phyloP scores from a whole-genome alignment of 169 alveolate genomes.

The Babesia ovata region DNA sequence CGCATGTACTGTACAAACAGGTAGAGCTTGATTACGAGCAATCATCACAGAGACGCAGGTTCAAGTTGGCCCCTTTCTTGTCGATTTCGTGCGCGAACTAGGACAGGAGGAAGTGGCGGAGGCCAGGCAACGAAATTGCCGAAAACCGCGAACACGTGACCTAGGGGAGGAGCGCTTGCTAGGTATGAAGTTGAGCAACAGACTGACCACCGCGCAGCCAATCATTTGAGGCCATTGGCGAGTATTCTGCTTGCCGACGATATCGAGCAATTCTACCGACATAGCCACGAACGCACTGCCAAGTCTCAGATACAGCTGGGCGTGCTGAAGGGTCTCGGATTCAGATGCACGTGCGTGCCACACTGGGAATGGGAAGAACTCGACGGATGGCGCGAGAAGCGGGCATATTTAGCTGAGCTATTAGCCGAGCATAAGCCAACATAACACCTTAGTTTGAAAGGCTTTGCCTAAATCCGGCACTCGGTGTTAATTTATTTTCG shows the following conservation, averaged over 20 bases:
- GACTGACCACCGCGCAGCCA: not conserved
- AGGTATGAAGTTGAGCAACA: not conserved
- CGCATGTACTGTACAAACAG: conserved; percentile 30
- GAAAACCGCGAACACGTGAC: conserved; percentile 7
- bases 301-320: conserved; percentile 11
- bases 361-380: conserved; percentile 35
- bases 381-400: conserved; percentile 12
- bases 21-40: not conserved
- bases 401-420: not conserved
- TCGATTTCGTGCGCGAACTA: conserved; percentile 32
- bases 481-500: too few species aligned
- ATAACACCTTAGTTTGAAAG: not conserved
- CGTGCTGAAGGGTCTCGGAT: conserved; percentile 15
- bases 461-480: not conserved
- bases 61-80: conserved; percentile 37
- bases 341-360: conserved; percentile 7
- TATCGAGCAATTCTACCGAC: conserved; percentile 9
- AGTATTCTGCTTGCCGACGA: conserved; percentile 5
- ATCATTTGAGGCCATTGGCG: not conserved
- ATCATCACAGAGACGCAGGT: conserved; percentile 17
- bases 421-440: not conserved
- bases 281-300: conserved; percentile 14
- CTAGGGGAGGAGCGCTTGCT: conserved; percentile 11
- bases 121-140: not conserved
- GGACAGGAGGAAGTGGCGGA: conserved; percentile 13